These are phyloP conservation scores for Lachancea thermotolerans DNA, from an alignment of 805 yeast genomes.

Conservation along the genomic window DNA sequence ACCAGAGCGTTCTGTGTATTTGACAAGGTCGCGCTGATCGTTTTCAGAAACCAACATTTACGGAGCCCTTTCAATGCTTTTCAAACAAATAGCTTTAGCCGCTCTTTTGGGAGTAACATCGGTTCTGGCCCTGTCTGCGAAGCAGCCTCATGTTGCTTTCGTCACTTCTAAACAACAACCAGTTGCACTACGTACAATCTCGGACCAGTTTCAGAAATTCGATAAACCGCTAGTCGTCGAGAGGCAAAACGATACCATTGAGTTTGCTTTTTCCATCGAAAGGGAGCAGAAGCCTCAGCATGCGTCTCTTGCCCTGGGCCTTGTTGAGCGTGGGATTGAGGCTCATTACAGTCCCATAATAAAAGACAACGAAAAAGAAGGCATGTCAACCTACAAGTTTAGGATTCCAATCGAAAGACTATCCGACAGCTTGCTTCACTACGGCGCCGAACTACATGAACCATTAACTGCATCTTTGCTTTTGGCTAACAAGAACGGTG, in stretches of 20 bases:
- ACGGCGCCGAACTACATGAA: constrained; percentile 13
- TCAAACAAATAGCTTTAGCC: neutral
- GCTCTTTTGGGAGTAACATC: neutral
- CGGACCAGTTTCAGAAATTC: constrained; percentile 4
- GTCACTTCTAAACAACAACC: constrained; percentile 8
- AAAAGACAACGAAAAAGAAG: constrained; percentile 17
- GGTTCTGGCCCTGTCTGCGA: constrained; percentile 6
- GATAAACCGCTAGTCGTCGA: constrained; percentile 10
- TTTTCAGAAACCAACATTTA: neutral
- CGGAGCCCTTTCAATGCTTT: neutral
- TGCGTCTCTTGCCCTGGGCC: constrained; percentile 22
- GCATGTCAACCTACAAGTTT: constrained; percentile 13
- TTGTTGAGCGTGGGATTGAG: constrained; percentile 22
- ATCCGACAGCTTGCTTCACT: constrained; percentile 15
- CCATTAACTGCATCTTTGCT: constrained; percentile 19
- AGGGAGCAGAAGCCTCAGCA: constrained; percentile 16
- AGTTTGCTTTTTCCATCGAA: constrained; percentile 17
- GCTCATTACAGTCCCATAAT: constrained; percentile 15
- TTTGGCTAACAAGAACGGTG: constrained; percentile 13
- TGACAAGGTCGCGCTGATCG: too few relatives aligned
- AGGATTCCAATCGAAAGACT: constrained; percentile 8
- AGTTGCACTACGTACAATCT: constrained; percentile 7
- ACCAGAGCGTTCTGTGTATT: too few relatives aligned
- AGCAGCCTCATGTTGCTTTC: constrained; percentile 14
- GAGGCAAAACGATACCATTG: constrained; percentile 14